Conservation (phyloP, 148 eudicot genomes). For the Vaccinium vitisidaea region DNA sequence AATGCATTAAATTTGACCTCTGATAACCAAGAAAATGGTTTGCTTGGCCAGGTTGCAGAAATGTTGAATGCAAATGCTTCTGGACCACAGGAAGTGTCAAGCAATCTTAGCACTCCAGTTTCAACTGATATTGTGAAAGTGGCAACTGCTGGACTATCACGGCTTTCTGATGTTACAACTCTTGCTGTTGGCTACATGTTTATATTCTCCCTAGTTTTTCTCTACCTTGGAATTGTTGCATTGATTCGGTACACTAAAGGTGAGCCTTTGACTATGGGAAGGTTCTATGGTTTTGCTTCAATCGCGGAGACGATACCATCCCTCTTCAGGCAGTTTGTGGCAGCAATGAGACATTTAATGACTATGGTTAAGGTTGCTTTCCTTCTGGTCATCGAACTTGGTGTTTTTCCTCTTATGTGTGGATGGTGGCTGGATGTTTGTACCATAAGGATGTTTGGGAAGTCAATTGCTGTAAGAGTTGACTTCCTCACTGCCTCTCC, state of each 20-base stretch:
- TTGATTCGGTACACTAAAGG: conserved; percentile 80
- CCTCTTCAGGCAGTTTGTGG: conserved; percentile 79
- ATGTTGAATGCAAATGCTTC: conserved; percentile 60
- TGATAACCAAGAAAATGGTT: conserved; percentile 42
- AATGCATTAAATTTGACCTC: conserved; percentile 74
- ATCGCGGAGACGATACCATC: conserved; percentile 81
- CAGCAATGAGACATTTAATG: conserved; percentile 88
- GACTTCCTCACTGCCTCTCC: conserved; percentile 89
- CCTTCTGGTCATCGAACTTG: conserved; percentile 91
- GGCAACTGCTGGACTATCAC: conserved; percentile 60
- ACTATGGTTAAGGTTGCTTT: conserved; percentile 97
- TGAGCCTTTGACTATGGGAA: conserved; percentile 84
- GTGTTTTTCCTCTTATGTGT: conserved; percentile 94
- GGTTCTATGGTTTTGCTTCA: conserved; percentile 86
- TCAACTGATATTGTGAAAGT: conserved; percentile 62
- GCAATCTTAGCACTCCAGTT: conserved; percentile 45
- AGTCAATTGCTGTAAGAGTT: conserved; percentile 75
- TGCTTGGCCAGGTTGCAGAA: conserved; percentile 58
- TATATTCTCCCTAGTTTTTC: conserved; percentile 67
- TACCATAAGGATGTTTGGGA: conserved; percentile 92
- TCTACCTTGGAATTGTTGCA: conserved; percentile 82
- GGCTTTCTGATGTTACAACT: conserved; percentile 88
- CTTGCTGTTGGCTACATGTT: conserved; percentile 95
- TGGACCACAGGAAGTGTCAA: conserved; percentile 47
- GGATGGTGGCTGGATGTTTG: conserved; percentile 99